Conservation (phyloP, 129 eudicot species). For the Mikania micrantha region DNA sequence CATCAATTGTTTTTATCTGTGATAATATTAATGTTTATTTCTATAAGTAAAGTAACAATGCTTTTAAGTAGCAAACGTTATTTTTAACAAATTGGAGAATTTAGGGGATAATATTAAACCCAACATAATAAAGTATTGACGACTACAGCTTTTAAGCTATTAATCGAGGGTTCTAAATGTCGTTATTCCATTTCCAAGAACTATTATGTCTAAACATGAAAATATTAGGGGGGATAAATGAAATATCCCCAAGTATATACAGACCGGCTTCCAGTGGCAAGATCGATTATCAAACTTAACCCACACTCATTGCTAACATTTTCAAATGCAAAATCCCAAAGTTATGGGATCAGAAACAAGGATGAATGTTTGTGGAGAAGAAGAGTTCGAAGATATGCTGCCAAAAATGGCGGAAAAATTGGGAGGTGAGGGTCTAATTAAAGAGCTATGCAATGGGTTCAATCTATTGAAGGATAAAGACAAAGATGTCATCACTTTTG, state of each 20-base stretch:
- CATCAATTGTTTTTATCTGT: too few relatives aligned
- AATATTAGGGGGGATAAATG: neutral
- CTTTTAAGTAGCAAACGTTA: too few relatives aligned
- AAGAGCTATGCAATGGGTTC: constrained; percentile 58
- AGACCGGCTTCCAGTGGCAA: neutral
- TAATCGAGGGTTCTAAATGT: neutral
- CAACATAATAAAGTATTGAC: neutral
- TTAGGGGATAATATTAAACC: neutral
- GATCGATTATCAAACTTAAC: too few relatives aligned
- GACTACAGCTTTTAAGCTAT: too few relatives aligned
- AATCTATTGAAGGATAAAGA: constrained; percentile 41
- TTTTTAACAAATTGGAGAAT: too few relatives aligned
- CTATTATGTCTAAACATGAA: constrained; percentile 3
- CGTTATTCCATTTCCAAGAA: neutral
- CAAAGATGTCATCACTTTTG: constrained; percentile 51
- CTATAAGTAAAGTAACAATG: too few relatives aligned
- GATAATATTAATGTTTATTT: too few relatives aligned
- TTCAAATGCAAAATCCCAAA: neutral
- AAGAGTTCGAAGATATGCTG: constrained; percentile 39
- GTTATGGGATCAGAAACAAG: constrained; percentile 29
- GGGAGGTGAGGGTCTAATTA: constrained; percentile 46
- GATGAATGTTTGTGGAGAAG: constrained; percentile 17
- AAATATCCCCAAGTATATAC: constrained; percentile 9
- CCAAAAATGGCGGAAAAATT: constrained; percentile 55
- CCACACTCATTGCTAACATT: too few relatives aligned